phyloP scores from a whole-genome alignment of 257 asterid genomes.

The Fraxinus americana region DNA sequence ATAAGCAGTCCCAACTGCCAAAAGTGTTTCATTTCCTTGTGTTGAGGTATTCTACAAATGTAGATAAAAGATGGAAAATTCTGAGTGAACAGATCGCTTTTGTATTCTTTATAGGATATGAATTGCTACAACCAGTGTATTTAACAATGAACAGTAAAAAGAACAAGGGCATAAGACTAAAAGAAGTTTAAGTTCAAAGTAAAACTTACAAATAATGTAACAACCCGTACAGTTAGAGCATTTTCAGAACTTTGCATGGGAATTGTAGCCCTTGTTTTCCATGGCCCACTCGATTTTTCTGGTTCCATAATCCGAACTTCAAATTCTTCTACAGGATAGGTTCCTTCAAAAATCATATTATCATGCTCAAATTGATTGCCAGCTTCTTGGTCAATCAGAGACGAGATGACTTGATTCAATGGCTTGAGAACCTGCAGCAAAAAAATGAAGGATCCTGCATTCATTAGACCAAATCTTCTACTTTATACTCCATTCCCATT shows the following conservation, averaged over 20 bases:
- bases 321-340: conserved; percentile 88
- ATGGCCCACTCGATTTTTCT: conserved; percentile 78
- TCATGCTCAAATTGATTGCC: conserved; percentile 85
- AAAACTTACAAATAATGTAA: conserved; percentile 80
- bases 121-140: conserved; percentile 14
- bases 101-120: conserved; percentile 13
- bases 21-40: conserved; percentile 80
- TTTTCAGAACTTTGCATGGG: conserved; percentile 96
- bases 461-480: conserved; percentile 17
- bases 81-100: conserved; percentile 11
- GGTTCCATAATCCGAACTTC: conserved; percentile 96
- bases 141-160: conserved; percentile 2
- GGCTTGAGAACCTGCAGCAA: conserved; percentile 74
- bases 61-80: conserved; percentile 17
- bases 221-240: conserved; percentile 92
- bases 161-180: neutral
- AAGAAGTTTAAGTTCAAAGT: conserved; percentile 28
- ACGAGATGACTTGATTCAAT: conserved; percentile 82
- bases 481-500: conserved; percentile 1
- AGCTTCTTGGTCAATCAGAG: conserved; percentile 93
- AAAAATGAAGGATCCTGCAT: conserved; percentile 15
- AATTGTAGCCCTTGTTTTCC: conserved; percentile 87
- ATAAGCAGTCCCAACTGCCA: conserved; percentile 97
- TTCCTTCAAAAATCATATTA: conserved; percentile 65
- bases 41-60: conserved; percentile 70